phyloP scores from a whole-genome alignment of 2,329 filamentous ascomycete species.

The Colletotrichum truncatum region DNA sequence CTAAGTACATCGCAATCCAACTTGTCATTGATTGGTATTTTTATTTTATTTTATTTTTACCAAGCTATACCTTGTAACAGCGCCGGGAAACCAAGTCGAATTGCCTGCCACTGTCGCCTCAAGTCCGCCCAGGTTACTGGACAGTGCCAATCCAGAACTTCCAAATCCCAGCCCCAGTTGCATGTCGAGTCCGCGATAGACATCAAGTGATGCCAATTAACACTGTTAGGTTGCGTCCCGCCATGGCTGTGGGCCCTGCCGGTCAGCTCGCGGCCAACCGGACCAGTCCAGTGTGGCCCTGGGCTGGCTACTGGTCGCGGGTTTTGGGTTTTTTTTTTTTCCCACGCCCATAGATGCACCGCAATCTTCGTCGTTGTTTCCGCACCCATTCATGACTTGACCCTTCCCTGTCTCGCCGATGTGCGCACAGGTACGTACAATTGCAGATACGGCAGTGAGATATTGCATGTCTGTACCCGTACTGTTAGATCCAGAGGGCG shows the following conservation, averaged over 20 bases:
- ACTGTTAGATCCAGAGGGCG: neutral
- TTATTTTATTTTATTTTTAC: neutral
- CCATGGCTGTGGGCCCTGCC: slow-evolving; percentile 16
- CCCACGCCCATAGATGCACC: neutral
- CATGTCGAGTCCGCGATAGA: neutral
- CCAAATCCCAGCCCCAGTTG: neutral
- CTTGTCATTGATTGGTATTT: neutral
- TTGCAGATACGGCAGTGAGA: neutral
- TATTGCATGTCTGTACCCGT: slow-evolving; percentile 3
- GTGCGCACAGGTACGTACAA: neutral
- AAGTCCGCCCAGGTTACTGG: neutral
- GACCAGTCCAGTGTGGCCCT: slow-evolving; percentile 12
- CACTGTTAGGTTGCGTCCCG: slow-evolving; percentile 25
- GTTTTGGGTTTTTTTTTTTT: neutral
- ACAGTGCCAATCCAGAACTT: neutral
- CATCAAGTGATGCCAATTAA: slow-evolving; percentile 15
- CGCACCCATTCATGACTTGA: slow-evolving; percentile 17
- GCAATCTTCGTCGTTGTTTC: neutral
- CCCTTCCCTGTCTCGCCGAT: neutral
- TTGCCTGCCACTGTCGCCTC: neutral
- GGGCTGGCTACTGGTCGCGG: slow-evolving; percentile 6
- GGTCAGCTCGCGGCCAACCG: slow-evolving; percentile 26
- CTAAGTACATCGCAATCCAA: neutral
- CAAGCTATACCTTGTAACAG: neutral
- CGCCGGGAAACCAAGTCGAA: too few relatives aligned